These are phyloP conservation scores for Brassica balearica DNA, from an alignment of 441 rosid species.

Conservation along the genomic window DNA sequence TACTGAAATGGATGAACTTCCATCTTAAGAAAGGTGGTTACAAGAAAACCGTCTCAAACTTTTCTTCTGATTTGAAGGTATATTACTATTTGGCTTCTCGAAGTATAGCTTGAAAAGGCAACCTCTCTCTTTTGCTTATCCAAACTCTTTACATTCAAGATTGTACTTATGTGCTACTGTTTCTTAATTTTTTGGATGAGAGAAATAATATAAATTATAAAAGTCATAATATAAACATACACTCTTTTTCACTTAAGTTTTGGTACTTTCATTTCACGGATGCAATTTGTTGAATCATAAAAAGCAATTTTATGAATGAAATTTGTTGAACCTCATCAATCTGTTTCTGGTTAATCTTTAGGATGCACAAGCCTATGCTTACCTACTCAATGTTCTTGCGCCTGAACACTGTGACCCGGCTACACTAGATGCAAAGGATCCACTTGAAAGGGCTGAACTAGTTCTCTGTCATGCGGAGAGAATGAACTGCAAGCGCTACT, in stretches of 20 bases:
- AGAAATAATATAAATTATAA: too few relatives aligned
- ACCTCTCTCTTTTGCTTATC: too few relatives aligned
- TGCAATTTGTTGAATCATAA: too few relatives aligned
- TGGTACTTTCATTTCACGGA: too few relatives aligned
- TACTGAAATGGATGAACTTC: slow-evolving; percentile 77
- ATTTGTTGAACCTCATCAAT: too few relatives aligned
- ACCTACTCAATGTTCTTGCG: slow-evolving; percentile 74
- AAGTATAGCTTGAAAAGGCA: too few relatives aligned
- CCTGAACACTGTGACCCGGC: slow-evolving; percentile 68
- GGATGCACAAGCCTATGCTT: slow-evolving; percentile 73
- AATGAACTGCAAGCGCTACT: slow-evolving; percentile 69
- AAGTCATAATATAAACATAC: too few relatives aligned
- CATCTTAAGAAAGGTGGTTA: slow-evolving; percentile 76
- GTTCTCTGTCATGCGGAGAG: slow-evolving; percentile 71
- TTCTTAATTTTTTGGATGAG: neutral
- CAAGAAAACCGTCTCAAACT: slow-evolving; percentile 62
- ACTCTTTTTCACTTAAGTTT: too few relatives aligned
- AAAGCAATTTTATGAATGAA: too few relatives aligned
- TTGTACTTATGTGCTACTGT: slow-evolving; percentile 13
- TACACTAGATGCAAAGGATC: slow-evolving; percentile 61
- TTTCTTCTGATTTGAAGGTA: slow-evolving; percentile 69
- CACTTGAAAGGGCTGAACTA: slow-evolving; percentile 62
- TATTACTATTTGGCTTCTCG: too few relatives aligned
- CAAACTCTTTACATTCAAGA: neutral
- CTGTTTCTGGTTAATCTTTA: slow-evolving; percentile 40